phyloP scores from a whole-genome alignment of 2,329 filamentous ascomycete species.

The Lomentospora prolificans region DNA sequence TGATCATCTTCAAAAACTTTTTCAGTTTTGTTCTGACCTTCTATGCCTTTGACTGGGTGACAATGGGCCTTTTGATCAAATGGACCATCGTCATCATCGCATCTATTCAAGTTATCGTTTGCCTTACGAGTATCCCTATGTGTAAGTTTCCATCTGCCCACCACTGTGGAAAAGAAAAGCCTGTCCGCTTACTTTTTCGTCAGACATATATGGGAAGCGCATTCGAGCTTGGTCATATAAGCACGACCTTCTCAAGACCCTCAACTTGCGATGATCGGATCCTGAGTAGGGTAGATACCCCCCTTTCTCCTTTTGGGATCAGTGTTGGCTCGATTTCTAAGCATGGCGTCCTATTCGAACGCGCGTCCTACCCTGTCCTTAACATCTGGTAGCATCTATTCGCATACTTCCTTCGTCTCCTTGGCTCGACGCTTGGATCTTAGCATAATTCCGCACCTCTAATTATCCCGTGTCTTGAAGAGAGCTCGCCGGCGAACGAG shows the following conservation, averaged over 20 bases:
- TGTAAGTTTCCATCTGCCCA: constrained; percentile 44
- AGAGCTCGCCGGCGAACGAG: no score
- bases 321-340: no score
- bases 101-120: constrained; percentile 69
- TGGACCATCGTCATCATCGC: constrained; percentile 59
- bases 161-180: constrained; percentile 8
- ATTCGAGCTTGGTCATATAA: constrained; percentile 65
- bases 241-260: constrained; percentile 52
- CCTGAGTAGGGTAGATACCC: neutral
- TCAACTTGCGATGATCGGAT: constrained; percentile 4
- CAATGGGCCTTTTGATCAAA: constrained; percentile 46
- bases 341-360: no score
- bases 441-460: no score
- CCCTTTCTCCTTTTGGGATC: neutral
- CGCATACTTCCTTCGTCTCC: no score
- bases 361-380: no score
- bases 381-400: no score
- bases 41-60: constrained; percentile 76
- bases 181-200: neutral
- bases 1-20: constrained; percentile 90
- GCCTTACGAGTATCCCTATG: constrained; percentile 63
- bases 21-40: constrained; percentile 82
- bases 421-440: no score
- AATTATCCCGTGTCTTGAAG: no score
- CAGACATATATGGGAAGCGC: constrained; percentile 70